Evolutionary conservation across 1,284 basidiomycete genomes (phyloP).

Genomic region (Ceratobasidium sp.): DNA sequence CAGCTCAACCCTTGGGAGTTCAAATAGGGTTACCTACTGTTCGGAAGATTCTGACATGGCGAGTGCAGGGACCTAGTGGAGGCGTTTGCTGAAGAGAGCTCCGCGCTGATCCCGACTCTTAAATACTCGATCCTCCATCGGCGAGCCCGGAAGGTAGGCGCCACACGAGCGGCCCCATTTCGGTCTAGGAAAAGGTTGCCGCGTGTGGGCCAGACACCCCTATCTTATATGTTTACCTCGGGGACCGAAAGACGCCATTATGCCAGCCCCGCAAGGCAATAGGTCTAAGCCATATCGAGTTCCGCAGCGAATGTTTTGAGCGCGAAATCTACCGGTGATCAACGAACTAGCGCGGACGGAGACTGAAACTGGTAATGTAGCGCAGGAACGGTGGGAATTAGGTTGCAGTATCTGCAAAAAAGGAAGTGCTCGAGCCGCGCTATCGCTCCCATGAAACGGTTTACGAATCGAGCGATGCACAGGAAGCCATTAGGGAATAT

Average conservation of each 20-base stretch:
- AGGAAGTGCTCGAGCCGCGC: background rate
- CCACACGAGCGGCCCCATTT: background rate
- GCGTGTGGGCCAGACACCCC: background rate
- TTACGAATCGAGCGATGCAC: background rate
- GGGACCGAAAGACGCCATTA: background rate
- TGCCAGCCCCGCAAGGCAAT: background rate
- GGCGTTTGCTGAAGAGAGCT: background rate
- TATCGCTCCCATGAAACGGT: background rate
- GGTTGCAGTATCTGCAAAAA: background rate
- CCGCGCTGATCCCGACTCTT: background rate
- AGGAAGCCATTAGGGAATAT: background rate
- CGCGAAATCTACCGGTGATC: background rate
- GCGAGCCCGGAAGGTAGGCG: background rate
- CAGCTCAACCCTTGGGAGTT: background rate
- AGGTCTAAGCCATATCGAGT: constrained; percentile 9
- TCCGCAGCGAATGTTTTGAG: background rate
- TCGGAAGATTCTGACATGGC: background rate
- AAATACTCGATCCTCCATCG: constrained; percentile 7
- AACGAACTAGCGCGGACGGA: background rate
- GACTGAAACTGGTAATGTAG: constrained; percentile 16
- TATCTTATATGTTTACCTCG: constrained; percentile 2
- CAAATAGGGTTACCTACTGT: background rate
- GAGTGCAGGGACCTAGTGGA: background rate
- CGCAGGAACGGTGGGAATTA: background rate
- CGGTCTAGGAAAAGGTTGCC: background rate